Evolutionary conservation across 805 yeast genomes (phyloP).

Genomic region (Yamadazyma kitorensis): DNA sequence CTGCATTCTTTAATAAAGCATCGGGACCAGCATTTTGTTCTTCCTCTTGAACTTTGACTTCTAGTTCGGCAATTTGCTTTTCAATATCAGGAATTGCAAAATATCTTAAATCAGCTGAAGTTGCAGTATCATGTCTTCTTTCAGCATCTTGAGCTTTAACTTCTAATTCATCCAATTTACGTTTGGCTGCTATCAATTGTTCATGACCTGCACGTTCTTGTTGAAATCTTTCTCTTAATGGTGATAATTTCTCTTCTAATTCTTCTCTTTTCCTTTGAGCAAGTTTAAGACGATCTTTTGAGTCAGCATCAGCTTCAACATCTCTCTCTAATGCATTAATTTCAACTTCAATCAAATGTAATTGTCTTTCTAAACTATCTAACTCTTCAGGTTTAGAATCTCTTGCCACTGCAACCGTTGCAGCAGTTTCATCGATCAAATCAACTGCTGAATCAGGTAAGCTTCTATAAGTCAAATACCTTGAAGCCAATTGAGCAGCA

Average conservation of each 20-base stretch:
- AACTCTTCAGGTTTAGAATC: conserved; percentile 97
- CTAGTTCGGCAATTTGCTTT: conserved; percentile 71
- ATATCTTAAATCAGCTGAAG: conserved; percentile 94
- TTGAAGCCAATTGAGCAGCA: conserved; percentile 91
- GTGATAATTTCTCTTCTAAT: conserved; percentile 79
- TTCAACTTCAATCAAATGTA: conserved; percentile 90
- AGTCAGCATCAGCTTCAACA: conserved; percentile 75
- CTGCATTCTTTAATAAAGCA: conserved; percentile 81
- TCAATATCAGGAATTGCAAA: conserved; percentile 95
- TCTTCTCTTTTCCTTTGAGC: conserved; percentile 81
- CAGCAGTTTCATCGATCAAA: conserved; percentile 93
- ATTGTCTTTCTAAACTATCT: conserved; percentile 89
- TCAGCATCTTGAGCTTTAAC: conserved; percentile 94
- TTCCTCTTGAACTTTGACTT: conserved; percentile 74
- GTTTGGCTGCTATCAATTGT: conserved; percentile 82
- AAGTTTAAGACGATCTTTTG: conserved; percentile 78
- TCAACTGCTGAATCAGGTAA: conserved; percentile 97
- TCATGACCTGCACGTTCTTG: conserved; percentile 91
- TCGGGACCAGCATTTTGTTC: conserved; percentile 58
- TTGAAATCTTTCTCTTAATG: conserved; percentile 78
- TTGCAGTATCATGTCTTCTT: conserved; percentile 89
- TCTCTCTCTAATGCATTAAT: conserved; percentile 97
- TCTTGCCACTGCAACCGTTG: conserved; percentile 96
- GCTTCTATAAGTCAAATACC: conserved; percentile 92
- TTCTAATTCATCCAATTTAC: conserved; percentile 88